These are phyloP conservation scores for Sporothrix brunneoviolacea DNA, from an alignment of 2,329 filamentous ascomycete genomes.

Conservation along the genomic window DNA sequence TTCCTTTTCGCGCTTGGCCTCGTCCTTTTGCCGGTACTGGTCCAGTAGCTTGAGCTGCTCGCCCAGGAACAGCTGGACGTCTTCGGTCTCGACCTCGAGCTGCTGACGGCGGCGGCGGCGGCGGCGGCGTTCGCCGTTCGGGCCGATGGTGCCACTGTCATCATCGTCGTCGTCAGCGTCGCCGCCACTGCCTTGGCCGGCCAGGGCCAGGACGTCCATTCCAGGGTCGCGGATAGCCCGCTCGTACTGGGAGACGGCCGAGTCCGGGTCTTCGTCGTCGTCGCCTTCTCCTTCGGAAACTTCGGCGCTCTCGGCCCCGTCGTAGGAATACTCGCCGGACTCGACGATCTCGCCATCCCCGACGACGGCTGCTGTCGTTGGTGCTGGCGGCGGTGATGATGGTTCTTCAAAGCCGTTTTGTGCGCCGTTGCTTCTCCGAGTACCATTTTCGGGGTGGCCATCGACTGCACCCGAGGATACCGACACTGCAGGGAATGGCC, in stretches of 20 bases:
- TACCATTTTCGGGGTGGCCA: slow-evolving; percentile 18
- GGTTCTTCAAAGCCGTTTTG: slow-evolving; percentile 8
- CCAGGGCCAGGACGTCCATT: slow-evolving; percentile 51
- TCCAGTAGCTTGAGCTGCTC: slow-evolving; percentile 73
- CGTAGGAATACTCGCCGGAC: slow-evolving; percentile 6
- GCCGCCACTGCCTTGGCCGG: slow-evolving; percentile 36
- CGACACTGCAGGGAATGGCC: slow-evolving; percentile 31
- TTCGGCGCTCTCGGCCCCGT: not conserved
- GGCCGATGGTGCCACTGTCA: no score
- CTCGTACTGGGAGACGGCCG: slow-evolving; percentile 68
- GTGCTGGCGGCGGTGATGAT: slow-evolving; percentile 14
- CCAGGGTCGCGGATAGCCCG: slow-evolving; percentile 71
- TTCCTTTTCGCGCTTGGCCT: slow-evolving; percentile 33
- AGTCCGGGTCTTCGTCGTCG: slow-evolving; percentile 34
- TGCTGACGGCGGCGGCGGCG: slow-evolving; percentile 6
- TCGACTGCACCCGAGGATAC: slow-evolving; percentile 18
- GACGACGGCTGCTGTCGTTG: not conserved
- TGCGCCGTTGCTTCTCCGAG: no score
- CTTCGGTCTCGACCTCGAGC: slow-evolving; percentile 60
- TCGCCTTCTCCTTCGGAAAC: slow-evolving; percentile 22
- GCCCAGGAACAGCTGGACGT: slow-evolving; percentile 71
- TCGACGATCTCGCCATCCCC: not conserved
- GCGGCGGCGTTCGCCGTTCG: no score
- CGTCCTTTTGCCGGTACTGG: slow-evolving; percentile 42
- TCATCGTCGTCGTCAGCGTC: not conserved